These are phyloP conservation scores for Beauveria scarabaeidicola DNA, from an alignment of 2,329 filamentous ascomycete genomes.

Conservation along the genomic window DNA sequence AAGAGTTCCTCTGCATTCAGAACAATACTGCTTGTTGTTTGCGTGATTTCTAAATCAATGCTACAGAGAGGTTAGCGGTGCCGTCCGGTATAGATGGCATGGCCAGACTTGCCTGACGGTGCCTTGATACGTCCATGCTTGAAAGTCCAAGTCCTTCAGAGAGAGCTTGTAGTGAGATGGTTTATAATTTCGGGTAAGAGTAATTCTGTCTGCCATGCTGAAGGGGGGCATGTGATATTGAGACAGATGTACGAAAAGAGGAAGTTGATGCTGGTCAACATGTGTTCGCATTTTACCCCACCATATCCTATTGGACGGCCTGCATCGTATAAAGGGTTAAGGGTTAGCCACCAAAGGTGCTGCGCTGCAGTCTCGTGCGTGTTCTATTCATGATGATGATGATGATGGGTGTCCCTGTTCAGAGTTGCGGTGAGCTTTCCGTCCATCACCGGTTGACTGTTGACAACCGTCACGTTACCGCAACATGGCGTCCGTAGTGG, in stretches of 20 bases:
- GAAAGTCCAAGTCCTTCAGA: slow-evolving; percentile 5
- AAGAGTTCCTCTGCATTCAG: slow-evolving; percentile 1
- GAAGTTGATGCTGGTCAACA: background rate
- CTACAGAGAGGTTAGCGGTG: background rate
- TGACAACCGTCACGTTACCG: too few species aligned
- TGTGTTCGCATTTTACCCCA: background rate
- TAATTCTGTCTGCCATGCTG: background rate
- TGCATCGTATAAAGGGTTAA: background rate
- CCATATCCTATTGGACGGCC: background rate
- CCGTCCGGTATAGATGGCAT: background rate
- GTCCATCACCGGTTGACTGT: too few species aligned
- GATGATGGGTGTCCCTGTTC: background rate
- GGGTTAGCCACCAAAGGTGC: background rate
- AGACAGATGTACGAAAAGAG: background rate
- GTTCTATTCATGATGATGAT: background rate
- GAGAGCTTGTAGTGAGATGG: slow-evolving; percentile 8
- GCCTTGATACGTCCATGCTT: slow-evolving; percentile 7
- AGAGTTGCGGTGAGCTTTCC: too few species aligned
- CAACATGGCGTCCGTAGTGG: too few species aligned
- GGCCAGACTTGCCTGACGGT: slow-evolving; percentile 3
- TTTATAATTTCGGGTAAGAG: background rate
- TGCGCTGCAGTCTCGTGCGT: background rate
- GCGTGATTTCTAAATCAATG: slow-evolving; percentile 1
- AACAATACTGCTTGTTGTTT: background rate
- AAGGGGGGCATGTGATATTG: background rate